A percentile compares a stretch with the other conserved stretches of the same genome.
Evolutionary conservation across 495 filamentous ascomycete species (phyloP).

Genomic region (Cercophora newfieldiana): DNA sequence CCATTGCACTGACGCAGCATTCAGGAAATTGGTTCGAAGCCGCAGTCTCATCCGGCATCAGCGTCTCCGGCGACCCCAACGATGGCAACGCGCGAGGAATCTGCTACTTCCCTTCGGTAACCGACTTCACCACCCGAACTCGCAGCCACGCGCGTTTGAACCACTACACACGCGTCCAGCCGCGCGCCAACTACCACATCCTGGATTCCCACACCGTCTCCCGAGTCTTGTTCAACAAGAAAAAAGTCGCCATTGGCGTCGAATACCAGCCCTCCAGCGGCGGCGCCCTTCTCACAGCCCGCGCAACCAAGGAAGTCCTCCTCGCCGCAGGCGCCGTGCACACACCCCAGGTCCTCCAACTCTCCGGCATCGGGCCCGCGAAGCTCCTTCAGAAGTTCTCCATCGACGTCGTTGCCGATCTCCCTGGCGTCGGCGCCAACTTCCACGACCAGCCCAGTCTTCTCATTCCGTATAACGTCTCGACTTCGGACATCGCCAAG

Average conservation of each 20-base stretch:
- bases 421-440: no score
- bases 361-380: no score
- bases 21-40: constrained; percentile 12
- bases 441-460: constrained; percentile 49
- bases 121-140: constrained; percentile 5
- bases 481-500: constrained; percentile 2
- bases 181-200: constrained; percentile 18
- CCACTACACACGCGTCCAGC: constrained; percentile 1
- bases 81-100: constrained; percentile 1
- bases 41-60: background rate
- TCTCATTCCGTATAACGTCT: constrained; percentile 12
- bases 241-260: constrained; percentile 14
- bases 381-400: no score
- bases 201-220: constrained; percentile 26
- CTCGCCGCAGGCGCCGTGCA: no score
- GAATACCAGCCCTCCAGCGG: constrained; percentile 9
- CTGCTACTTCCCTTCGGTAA: background rate
- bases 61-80: background rate
- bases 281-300: constrained; percentile 22
- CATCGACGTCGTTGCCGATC: no score
- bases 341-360: no score
- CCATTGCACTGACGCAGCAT: no score
- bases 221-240: constrained; percentile 32
- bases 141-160: constrained; percentile 15
- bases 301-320: constrained; percentile 53